Base-by-base conservation (phyloP, 2,329 filamentous ascomycete species). In the Exophiala xenobiotica region DNA sequence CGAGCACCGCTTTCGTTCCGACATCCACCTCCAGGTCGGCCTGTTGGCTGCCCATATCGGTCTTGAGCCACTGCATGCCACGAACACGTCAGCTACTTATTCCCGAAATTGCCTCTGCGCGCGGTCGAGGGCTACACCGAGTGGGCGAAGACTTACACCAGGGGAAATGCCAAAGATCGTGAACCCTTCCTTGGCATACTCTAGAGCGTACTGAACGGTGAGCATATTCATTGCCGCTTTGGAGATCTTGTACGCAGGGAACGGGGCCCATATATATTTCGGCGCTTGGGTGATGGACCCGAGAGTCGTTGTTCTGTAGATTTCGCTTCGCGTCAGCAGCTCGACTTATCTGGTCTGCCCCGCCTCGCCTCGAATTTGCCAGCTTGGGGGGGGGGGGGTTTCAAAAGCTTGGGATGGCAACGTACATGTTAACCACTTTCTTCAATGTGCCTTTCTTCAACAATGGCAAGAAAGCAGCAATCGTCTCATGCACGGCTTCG, bases 161-260 rank as follows among this genome's bases (percentile, higher is more conserved):
- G 76, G 77, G 18, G 63, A 69, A 3, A 78, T 35, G 0, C 67
- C 64, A 7, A 75, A 48, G 43, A 77, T 63, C 0, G 67, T 73
- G 53, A 77, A 77, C 1, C 73, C 74, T 20, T 73, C 65, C 4
- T 68, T 53, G 2, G 55, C 66, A 37, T 68, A 68, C 0, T 65
- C 60, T 4, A 65, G 44, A 0, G 72, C 67, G 40, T 71, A 76
- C 53, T 75, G 74, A 0, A 71, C 66, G 1, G 73, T 78, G 27
- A 79, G 58, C 64, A 73, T 72, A 52, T 77, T 76, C 53, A 77
- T 49, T 0, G 74, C 74, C 0, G 76, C 69, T 54, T 78, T 79
- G 12, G 71, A 69, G 56, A 78, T 67, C 53, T 74, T 69, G 66
- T 74, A 74, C 1, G 69, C 66, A 1, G 71, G 71, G 0, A 54